Conservation (phyloP, 176 grass and related monocot species). For the Hsuehochloa calcarea region DNA sequence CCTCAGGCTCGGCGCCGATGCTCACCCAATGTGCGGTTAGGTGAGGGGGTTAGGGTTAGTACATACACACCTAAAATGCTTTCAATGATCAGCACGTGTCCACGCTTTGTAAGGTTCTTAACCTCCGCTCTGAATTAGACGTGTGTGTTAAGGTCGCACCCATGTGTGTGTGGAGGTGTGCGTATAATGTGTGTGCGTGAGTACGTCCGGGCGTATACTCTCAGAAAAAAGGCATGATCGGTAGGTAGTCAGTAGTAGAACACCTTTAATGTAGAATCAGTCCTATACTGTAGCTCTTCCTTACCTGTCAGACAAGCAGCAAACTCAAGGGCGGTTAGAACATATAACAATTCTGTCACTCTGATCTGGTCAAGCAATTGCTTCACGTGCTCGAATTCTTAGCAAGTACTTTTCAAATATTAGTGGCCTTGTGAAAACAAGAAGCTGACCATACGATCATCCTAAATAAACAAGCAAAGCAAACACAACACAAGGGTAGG, state of each 20-base stretch:
- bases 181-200: too few relatives aligned
- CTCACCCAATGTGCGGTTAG: too few relatives aligned
- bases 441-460: neutral
- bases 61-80: too few relatives aligned
- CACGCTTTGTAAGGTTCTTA: too few relatives aligned
- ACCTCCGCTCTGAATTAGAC: too few relatives aligned
- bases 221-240: too few relatives aligned
- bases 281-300: neutral
- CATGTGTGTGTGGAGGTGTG: too few relatives aligned
- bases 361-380: neutral
- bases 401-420: constrained; percentile 18
- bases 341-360: neutral
- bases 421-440: constrained; percentile 28
- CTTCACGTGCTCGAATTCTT: neutral
- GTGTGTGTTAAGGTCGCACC: too few relatives aligned
- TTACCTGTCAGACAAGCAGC: neutral
- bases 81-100: too few relatives aligned
- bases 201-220: too few relatives aligned
- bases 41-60: too few relatives aligned
- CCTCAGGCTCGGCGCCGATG: too few relatives aligned
- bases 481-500: neutral
- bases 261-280: neutral
- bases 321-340: neutral
- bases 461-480: neutral
- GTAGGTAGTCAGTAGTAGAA: neutral